A percentile compares a stretch with the other conserved stretches of the same genome.
phyloP scores from a whole-genome alignment of 2,329 filamentous ascomycete genomes.

The Fusarium napiforme region DNA sequence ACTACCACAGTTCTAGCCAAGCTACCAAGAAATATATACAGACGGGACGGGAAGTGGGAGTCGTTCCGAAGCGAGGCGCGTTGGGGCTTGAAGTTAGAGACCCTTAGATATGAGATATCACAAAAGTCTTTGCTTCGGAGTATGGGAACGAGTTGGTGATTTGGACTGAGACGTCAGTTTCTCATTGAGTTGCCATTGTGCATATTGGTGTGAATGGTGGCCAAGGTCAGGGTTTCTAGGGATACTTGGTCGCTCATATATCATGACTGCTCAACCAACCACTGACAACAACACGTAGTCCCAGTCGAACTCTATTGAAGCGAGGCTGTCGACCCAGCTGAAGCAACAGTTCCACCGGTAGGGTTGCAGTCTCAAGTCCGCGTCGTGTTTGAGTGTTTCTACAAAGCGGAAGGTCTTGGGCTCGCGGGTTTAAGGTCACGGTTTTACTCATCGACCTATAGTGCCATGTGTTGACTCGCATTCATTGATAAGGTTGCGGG shows the following conservation, averaged over 20 bases:
- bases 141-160: background rate
- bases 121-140: background rate
- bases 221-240: background rate
- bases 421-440: background rate
- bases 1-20: background rate
- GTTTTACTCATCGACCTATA: background rate
- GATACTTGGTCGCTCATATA: background rate
- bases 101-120: background rate
- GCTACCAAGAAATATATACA: background rate
- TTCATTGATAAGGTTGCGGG: background rate
- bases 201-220: background rate
- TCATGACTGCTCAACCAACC: background rate
- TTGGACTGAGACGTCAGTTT: background rate
- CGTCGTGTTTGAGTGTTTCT: background rate
- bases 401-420: background rate
- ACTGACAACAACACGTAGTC: background rate
- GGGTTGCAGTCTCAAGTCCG: background rate
- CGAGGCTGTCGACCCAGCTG: background rate
- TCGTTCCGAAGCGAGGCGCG: conserved; percentile 14
- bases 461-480: background rate
- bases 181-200: background rate
- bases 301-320: background rate
- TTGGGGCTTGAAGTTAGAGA: background rate
- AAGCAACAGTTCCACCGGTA: background rate
- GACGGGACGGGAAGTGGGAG: background rate